Evolutionary conservation across 1,139 yeast species (phyloP).

Genomic region (Diutina mesorugosa): DNA sequence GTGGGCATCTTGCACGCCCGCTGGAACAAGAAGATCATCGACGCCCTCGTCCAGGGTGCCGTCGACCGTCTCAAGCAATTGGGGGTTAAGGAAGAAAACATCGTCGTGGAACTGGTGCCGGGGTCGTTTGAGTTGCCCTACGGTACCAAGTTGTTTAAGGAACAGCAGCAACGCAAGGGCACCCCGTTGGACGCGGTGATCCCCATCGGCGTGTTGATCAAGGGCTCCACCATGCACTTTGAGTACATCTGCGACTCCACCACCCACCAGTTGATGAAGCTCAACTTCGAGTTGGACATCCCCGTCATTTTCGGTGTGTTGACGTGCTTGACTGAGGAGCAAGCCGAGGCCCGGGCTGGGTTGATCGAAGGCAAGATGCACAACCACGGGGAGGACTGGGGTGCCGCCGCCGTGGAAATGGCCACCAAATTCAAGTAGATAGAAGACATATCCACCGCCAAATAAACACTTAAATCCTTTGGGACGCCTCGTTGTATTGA

Average conservation of each 20-base stretch:
- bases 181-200: constrained; percentile 71
- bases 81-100: constrained; percentile 68
- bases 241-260: constrained; percentile 92
- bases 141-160: constrained; percentile 48
- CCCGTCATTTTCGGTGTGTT: constrained; percentile 91
- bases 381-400: constrained; percentile 98
- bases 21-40: constrained; percentile 76
- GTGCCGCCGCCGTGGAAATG: constrained; percentile 99
- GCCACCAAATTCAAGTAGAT: constrained; percentile 31
- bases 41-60: constrained; percentile 73
- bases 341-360: constrained; percentile 93
- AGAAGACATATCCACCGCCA: background rate
- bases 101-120: constrained; percentile 74
- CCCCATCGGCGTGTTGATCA: constrained; percentile 88
- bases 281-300: constrained; percentile 55
- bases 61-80: constrained; percentile 40
- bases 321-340: constrained; percentile 88
- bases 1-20: constrained; percentile 90
- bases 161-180: constrained; percentile 29
- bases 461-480: background rate
- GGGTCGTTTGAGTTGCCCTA: constrained; percentile 90
- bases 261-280: constrained; percentile 72
- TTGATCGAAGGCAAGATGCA: constrained; percentile 61
- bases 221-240: constrained; percentile 96
- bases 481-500: no score